Percentiles rank a stretch among this genome's conserved stretches.
phyloP scores from a whole-genome alignment of 768 basidiomycete species.

The Tulasnella sp. region DNA sequence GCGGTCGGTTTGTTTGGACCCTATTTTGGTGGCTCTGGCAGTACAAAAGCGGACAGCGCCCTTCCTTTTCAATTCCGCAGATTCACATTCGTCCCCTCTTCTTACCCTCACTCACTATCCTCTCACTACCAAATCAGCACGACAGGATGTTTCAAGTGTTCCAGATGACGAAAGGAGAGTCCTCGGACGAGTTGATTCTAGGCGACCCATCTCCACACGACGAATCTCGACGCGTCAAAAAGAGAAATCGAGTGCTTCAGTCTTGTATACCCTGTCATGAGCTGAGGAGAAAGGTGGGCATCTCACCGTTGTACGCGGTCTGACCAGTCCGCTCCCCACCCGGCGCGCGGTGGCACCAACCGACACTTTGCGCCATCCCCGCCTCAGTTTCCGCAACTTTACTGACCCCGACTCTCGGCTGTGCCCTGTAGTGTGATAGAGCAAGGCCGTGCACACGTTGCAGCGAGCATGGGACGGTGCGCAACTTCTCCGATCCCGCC shows the following conservation, averaged over 20 bases:
- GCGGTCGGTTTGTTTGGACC: background rate
- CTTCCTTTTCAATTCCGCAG: background rate
- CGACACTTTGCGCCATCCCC: background rate
- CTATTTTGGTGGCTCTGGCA: background rate
- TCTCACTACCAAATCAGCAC: slow-evolving; percentile 4
- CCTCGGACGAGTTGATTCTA: slow-evolving; percentile 9
- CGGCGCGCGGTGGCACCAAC: background rate
- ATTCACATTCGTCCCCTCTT: slow-evolving; percentile 1
- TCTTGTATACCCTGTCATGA: slow-evolving; percentile 76
- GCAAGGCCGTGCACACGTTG: slow-evolving; percentile 86
- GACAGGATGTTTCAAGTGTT: slow-evolving; percentile 11
- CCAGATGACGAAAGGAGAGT: slow-evolving; percentile 11
- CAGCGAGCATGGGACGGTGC: slow-evolving; percentile 77
- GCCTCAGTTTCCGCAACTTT: slow-evolving; percentile 10
- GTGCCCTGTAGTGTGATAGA: slow-evolving; percentile 59
- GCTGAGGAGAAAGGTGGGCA: slow-evolving; percentile 75
- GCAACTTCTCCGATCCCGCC: slow-evolving; percentile 12
- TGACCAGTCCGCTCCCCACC: background rate
- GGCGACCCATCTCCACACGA: background rate
- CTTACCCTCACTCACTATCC: background rate
- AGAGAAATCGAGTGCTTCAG: slow-evolving; percentile 86
- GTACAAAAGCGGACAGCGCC: slow-evolving; percentile 11
- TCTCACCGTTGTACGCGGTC: background rate
- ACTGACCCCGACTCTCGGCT: slow-evolving; percentile 12
- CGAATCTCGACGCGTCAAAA: slow-evolving; percentile 30